Percentiles rank a stretch among this genome's conserved stretches.
phyloP scores from a whole-genome alignment of 176 grass and related monocot species.

The Zea luxurians region DNA sequence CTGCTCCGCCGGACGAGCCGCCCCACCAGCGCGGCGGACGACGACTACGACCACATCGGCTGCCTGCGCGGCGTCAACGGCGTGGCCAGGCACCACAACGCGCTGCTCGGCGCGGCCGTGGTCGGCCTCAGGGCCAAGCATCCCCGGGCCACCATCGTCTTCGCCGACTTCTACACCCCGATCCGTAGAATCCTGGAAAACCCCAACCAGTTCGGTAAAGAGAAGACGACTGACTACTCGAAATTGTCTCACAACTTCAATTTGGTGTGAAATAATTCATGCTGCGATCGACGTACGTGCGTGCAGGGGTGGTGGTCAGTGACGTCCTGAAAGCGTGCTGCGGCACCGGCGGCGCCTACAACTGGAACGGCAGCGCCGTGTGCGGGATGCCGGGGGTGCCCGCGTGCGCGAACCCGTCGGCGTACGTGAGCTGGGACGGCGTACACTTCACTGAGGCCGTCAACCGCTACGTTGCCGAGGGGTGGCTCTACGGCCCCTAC shows the following conservation, averaged over 20 bases:
- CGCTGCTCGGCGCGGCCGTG: not conserved
- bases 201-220: not conserved
- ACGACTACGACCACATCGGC: slow-evolving; percentile 5
- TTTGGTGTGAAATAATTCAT: no score
- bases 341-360: slow-evolving; percentile 25
- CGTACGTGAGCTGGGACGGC: slow-evolving; percentile 29
- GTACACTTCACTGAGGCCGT: slow-evolving; percentile 39
- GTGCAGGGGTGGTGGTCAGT: not conserved
- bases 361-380: not conserved
- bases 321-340: slow-evolving; percentile 6
- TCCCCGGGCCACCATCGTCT: slow-evolving; percentile 20
- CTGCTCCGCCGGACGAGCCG: not conserved
- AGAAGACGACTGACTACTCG: no score
- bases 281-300: no score
- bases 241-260: no score
- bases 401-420: not conserved
- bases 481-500: slow-evolving; percentile 32
- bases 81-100: slow-evolving; percentile 17
- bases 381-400: slow-evolving; percentile 23
- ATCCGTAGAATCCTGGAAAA: not conserved
- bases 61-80: slow-evolving; percentile 30
- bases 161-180: slow-evolving; percentile 27
- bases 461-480: not conserved
- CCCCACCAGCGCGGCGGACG: not conserved
- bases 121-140: not conserved